A percentile compares a stretch with the other conserved stretches of the same genome.
phyloP scores from a whole-genome alignment of 192 early-diverging fungal species.

The Coemansia umbellata region DNA sequence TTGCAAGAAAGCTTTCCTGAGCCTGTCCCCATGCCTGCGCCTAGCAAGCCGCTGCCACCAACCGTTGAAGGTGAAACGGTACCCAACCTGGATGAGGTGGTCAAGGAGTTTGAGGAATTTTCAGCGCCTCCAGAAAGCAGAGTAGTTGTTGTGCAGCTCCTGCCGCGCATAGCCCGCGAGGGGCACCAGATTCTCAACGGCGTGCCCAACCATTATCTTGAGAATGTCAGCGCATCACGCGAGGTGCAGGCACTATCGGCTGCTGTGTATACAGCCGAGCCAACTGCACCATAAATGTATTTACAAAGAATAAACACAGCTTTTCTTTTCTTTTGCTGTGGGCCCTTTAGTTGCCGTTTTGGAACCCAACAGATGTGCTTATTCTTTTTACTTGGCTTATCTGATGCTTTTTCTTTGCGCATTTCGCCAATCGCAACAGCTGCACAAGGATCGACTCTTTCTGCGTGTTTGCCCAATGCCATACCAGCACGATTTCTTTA shows the following conservation, averaged over 20 bases:
- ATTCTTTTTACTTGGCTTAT: neutral
- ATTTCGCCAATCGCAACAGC: too few species aligned
- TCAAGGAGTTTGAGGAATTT: conserved; percentile 59
- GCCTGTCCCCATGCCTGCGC: conserved; percentile 22
- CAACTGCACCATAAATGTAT: conserved; percentile 13
- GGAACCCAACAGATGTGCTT: neutral
- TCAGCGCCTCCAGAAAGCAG: conserved; percentile 46
- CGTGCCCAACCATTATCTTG: conserved; percentile 68
- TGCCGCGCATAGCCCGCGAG: conserved; percentile 65
- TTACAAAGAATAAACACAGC: too few species aligned
- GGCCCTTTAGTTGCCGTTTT: neutral
- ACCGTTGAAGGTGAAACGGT: conserved; percentile 40
- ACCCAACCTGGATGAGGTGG: conserved; percentile 49
- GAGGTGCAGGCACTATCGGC: conserved; percentile 76
- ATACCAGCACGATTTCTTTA: too few species aligned
- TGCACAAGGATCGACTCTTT: too few species aligned
- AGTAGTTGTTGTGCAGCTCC: conserved; percentile 58
- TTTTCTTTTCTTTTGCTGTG: neutral
- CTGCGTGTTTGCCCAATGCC: too few species aligned
- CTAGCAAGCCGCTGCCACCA: conserved; percentile 29
- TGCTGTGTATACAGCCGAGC: conserved; percentile 69
- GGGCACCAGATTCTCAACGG: conserved; percentile 70
- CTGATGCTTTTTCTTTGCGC: neutral
- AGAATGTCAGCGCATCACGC: conserved; percentile 63
- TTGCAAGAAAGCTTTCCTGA: conserved; percentile 52